Base-by-base conservation (phyloP, 768 basidiomycete genomes). In the Auriscalpium microsporum region DNA sequence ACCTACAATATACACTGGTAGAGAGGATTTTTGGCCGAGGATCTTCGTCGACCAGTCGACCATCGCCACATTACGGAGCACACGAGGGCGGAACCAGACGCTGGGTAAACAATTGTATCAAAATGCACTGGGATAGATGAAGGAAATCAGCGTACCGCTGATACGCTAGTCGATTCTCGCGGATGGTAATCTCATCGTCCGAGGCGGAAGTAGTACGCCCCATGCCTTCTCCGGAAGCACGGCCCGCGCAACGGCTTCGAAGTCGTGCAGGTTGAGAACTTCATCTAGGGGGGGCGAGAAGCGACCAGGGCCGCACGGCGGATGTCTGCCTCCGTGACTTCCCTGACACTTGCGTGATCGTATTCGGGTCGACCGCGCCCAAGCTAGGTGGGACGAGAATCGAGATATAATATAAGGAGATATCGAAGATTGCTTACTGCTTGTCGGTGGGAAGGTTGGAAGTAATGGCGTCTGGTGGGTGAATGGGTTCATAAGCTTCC, bases 201-300 rank as follows among this genome's bases (percentile, higher is more conserved):
- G 94, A 85, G 17, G 94, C 93, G n/a, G 90, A 93, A 1, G 66
- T 96, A 94, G 67, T 94, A 94, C 3, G 92, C 94, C 94, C 94
- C 94, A 95, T 0, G 90, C 90, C 66, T 90, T 90, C 38, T 86
- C 84, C 2, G 83, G 71, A 74, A 97, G 83, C 10, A 90, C 85
- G 62, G 74, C 74, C 68, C 79, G 86, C 13, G 92, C 93, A 52
- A 97, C 83, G 28, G 87, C 79, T 78, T 96, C 94, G 64, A 96
- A 95, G 68, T 97, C 94, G 67, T 96, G 93, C 64, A 97, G 70
- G 65, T 86, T 94, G 35, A 96, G 73, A 50, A 94, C 83, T 68
- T 88, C 87, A 50, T 78, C 78, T 14, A 95, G 75, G 0, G 82
- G 75, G 92, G 91, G 52, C 87, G 76, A 17, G 80, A 75, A 9